Conservation (phyloP, 495 filamentous ascomycete genomes). For the Friedmanniomyces endolithicus region DNA sequence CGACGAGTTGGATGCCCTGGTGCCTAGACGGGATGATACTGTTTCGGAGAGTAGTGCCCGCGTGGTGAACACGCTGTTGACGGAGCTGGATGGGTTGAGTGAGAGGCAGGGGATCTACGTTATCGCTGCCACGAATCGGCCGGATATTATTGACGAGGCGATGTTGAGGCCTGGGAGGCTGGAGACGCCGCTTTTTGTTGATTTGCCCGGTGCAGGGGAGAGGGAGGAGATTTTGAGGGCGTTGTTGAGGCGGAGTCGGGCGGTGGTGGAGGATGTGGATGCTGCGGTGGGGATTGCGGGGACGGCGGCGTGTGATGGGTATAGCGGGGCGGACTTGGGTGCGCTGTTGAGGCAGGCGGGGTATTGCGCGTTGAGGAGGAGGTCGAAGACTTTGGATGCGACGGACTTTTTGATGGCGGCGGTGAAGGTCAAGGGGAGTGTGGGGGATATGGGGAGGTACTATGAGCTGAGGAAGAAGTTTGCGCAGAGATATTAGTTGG, state of each 20-base stretch:
- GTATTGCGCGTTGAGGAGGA: conserved; percentile 57
- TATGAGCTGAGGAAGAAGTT: conserved; percentile 39
- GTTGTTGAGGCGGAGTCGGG: conserved; percentile 48
- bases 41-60: conserved; percentile 72
- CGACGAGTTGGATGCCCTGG: conserved; percentile 88
- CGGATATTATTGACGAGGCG: conserved; percentile 91
- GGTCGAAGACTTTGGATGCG: conserved; percentile 21
- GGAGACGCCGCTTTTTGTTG: conserved; percentile 81
- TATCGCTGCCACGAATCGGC: conserved; percentile 86
- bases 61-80: conserved; percentile 93
- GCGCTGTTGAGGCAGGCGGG: conserved; percentile 67
- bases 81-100: conserved; percentile 80
- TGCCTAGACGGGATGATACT: conserved; percentile 69
- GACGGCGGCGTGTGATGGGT: conserved; percentile 55
- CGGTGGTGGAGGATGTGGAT: conserved; percentile 26
- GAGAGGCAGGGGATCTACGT: conserved; percentile 82
- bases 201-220: conserved; percentile 66
- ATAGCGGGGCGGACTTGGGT: conserved; percentile 79
- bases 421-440: conserved; percentile 61
- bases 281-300: conserved; percentile 46
- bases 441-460: conserved; percentile 63
- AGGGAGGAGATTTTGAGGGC: conserved; percentile 77
- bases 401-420: conserved; percentile 69
- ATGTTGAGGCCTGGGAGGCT: conserved; percentile 88
- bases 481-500: not conserved